Conservation (phyloP, 768 basidiomycete species). For the Serendipita sp. region DNA sequence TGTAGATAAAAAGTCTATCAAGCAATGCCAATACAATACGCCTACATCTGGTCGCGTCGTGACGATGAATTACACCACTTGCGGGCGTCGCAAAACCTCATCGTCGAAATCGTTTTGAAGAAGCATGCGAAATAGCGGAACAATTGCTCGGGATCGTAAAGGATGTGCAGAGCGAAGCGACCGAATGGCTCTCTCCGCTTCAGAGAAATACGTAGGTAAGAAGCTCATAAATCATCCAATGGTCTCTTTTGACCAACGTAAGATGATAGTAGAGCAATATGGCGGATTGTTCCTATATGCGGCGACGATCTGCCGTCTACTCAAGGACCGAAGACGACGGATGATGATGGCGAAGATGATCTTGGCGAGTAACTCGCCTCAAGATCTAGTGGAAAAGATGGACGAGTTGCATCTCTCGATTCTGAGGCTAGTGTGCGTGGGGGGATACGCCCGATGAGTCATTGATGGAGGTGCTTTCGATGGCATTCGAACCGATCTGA, state of each 20-base stretch:
- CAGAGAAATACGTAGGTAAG: not conserved
- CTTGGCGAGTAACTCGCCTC: not conserved
- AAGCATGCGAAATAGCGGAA: too few relatives aligned
- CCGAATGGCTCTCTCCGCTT: too few relatives aligned
- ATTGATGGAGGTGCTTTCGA: not conserved
- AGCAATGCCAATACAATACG: too few relatives aligned
- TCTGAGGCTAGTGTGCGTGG: not conserved
- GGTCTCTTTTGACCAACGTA: not conserved
- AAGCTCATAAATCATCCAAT: not conserved
- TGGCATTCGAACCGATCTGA: not conserved
- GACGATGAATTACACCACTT: too few relatives aligned
- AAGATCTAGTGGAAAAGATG: not conserved
- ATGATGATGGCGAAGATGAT: not conserved
- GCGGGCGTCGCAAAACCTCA: too few relatives aligned
- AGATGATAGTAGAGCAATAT: not conserved
- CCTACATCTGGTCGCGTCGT: too few relatives aligned
- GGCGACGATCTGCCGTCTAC: not conserved
- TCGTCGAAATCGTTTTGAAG: too few relatives aligned
- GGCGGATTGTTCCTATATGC: not conserved
- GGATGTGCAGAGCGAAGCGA: too few relatives aligned
- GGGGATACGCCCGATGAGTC: not conserved
- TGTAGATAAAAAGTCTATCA: too few relatives aligned
- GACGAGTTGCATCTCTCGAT: not conserved
- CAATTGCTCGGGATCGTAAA: too few relatives aligned
- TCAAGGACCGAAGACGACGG: not conserved